These are phyloP conservation scores for Gynandropsis gynandra DNA, from an alignment of 345 rosid species.

Conservation along the genomic window DNA sequence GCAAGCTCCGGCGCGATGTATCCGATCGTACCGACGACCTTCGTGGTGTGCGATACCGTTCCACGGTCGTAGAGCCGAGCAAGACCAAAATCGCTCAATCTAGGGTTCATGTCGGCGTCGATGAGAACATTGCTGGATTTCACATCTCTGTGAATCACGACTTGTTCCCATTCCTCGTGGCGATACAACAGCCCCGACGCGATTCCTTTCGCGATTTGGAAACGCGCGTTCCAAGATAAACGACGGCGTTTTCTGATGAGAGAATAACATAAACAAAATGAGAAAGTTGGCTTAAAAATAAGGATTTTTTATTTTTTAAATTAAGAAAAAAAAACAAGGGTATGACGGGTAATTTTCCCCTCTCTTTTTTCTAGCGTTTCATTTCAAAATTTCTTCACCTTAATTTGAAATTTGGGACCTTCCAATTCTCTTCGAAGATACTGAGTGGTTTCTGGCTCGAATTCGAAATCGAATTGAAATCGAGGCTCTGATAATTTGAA, in stretches of 20 bases:
- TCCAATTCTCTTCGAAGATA: too few relatives aligned
- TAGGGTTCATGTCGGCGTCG: slow-evolving; percentile 33
- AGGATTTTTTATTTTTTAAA: too few relatives aligned
- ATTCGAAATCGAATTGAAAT: too few relatives aligned
- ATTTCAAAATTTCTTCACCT: too few relatives aligned
- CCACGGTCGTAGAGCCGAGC: slow-evolving; percentile 59
- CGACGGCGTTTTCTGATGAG: slow-evolving; percentile 16
- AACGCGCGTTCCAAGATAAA: slow-evolving; percentile 43
- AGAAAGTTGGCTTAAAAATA: too few relatives aligned
- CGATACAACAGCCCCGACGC: slow-evolving; percentile 48
- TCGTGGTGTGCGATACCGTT: slow-evolving; percentile 35
- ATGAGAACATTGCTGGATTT: slow-evolving; percentile 28
- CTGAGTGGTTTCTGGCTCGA: too few relatives aligned
- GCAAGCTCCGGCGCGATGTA: slow-evolving; percentile 32
- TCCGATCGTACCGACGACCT: slow-evolving; percentile 45
- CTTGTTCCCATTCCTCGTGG: slow-evolving; percentile 61
- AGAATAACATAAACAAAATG: too few relatives aligned
- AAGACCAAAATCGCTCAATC: slow-evolving; percentile 59
- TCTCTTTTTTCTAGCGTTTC: too few relatives aligned
- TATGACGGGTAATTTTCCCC: too few relatives aligned
- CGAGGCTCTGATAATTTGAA: slow-evolving; percentile 1
- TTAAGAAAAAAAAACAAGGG: too few relatives aligned
- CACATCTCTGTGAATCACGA: slow-evolving; percentile 35
- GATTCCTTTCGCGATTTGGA: slow-evolving; percentile 40
- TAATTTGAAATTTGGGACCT: too few relatives aligned